Evolutionary conservation across 345 rosid species (phyloP).

Genomic region (Boechera divaricarpa): DNA sequence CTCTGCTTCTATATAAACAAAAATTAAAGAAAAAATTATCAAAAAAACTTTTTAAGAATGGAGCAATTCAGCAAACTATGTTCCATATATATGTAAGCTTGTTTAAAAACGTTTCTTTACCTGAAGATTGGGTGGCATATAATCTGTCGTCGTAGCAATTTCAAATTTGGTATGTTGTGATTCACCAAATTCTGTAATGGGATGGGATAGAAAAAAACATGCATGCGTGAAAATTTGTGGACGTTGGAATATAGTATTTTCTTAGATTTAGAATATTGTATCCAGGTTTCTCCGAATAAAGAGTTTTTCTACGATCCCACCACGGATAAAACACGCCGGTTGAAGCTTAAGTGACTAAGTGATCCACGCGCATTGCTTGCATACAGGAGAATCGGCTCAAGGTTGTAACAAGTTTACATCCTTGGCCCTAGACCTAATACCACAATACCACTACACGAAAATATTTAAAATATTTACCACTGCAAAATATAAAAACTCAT

Average conservation of each 20-base stretch:
- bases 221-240: neutral
- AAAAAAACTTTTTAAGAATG: neutral
- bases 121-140: constrained; percentile 62
- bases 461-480: no score
- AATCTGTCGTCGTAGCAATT: constrained; percentile 65
- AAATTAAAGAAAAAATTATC: neutral
- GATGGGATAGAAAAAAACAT: constrained; percentile 29
- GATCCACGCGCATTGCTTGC: no score
- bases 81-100: constrained; percentile 5
- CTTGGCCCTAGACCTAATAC: no score
- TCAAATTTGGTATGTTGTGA: constrained; percentile 81
- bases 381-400: no score
- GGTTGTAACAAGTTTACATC: no score
- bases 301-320: no score
- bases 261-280: no score
- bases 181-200: constrained; percentile 61
- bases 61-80: constrained; percentile 5
- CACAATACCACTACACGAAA: neutral
- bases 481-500: no score
- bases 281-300: no score
- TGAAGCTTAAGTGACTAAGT: no score
- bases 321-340: no score
- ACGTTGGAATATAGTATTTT: no score
- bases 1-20: constrained; percentile 41
- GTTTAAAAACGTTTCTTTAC: neutral